Conservation (phyloP, 768 basidiomycete genomes). For the Boletus rubescentipes region DNA sequence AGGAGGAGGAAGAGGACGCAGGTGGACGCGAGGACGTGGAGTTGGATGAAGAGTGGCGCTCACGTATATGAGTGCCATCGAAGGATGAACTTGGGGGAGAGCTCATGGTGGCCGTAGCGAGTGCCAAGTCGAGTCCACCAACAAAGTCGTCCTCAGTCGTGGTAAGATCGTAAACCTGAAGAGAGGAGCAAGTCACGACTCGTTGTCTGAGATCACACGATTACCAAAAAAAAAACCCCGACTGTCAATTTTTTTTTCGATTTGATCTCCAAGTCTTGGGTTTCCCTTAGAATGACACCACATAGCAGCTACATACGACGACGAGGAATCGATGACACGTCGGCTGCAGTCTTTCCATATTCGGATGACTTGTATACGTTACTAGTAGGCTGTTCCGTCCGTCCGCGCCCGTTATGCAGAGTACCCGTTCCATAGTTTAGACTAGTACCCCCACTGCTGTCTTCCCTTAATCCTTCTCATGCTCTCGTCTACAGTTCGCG, state of each 20-base stretch:
- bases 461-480: not conserved
- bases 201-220: too few relatives aligned
- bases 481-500: conserved; percentile 4
- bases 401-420: not conserved
- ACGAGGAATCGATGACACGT: too few relatives aligned
- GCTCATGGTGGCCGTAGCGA: conserved; percentile 13
- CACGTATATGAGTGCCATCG: conserved; percentile 21
- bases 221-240: too few relatives aligned
- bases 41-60: conserved; percentile 23
- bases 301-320: too few relatives aligned
- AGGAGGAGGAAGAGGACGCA: conserved; percentile 30
- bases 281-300: too few relatives aligned
- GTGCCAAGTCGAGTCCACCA: not conserved
- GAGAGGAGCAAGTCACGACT: too few relatives aligned
- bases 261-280: too few relatives aligned
- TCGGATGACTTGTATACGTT: too few relatives aligned
- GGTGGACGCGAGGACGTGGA: conserved; percentile 33
- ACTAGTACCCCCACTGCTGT: too few relatives aligned
- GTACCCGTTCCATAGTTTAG: not conserved
- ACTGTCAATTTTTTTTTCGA: too few relatives aligned
- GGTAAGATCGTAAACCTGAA: too few relatives aligned
- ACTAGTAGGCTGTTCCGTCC: not conserved
- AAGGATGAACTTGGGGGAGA: conserved; percentile 12
- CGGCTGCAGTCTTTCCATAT: not conserved
- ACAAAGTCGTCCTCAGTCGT: too few relatives aligned